Conservation (phyloP, 495 filamentous ascomycete species). For the Thozetella sp. region DNA sequence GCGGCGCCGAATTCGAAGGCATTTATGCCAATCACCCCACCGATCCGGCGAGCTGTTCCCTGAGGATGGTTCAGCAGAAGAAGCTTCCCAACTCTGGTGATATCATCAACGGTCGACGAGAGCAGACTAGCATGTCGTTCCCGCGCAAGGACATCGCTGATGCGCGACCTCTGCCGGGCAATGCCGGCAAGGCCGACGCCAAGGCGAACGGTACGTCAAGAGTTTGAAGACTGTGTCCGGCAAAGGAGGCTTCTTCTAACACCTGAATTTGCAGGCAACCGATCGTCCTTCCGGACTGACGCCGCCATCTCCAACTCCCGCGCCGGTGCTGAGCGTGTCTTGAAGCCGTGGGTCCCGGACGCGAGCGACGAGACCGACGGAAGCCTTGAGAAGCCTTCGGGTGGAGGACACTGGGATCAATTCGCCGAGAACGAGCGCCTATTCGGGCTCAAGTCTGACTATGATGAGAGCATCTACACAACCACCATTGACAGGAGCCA, state of each 20-base stretch:
- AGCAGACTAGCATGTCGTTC: constrained; percentile 70
- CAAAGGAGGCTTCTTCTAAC: constrained; percentile 4
- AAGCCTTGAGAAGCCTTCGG: constrained; percentile 62
- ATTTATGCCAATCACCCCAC: constrained; percentile 60
- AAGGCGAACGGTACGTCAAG: constrained; percentile 72
- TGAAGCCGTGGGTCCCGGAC: constrained; percentile 86
- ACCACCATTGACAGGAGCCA: constrained; percentile 82
- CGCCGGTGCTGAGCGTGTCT: constrained; percentile 67
- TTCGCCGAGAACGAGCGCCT: constrained; percentile 87
- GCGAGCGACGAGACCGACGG: constrained; percentile 62
- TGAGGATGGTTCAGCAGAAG: constrained; percentile 82
- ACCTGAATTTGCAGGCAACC: constrained; percentile 28
- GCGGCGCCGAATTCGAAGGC: constrained; percentile 74
- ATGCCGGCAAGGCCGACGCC: constrained; percentile 33
- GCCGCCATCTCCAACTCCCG: constrained; percentile 80
- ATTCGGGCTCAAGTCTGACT: constrained; percentile 84
- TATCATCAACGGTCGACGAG: constrained; percentile 41
- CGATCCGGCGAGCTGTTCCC: constrained; percentile 62
- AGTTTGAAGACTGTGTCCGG: neutral
- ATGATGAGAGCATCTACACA: constrained; percentile 94
- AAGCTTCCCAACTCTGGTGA: constrained; percentile 40
- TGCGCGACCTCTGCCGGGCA: constrained; percentile 57
- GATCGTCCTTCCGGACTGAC: constrained; percentile 78
- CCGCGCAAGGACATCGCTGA: constrained; percentile 77
- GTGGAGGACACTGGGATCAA: constrained; percentile 78